Evolutionary conservation across 805 yeast species (phyloP), one percentile per base, ranked within the genome.

Genomic region (Lipomyces sp.): DNA sequence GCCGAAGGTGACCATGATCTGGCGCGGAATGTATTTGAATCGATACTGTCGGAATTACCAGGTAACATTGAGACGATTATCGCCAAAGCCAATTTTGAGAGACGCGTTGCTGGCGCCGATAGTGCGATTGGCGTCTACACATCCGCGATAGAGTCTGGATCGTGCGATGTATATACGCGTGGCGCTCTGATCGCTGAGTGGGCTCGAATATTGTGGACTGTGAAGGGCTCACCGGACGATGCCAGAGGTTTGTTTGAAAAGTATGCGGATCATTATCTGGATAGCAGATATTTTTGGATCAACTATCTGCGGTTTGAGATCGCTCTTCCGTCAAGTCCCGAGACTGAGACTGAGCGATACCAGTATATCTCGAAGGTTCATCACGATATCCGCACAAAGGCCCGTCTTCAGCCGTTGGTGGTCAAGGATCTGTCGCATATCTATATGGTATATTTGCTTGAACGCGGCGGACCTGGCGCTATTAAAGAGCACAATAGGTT

Each of bases 241-340:
- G 78, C 79, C 0, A 53, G 74, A 2, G 60, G 53, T 13, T n/a
- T 73, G 29, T 77, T 72, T 55, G 65, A 64, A 45, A 35, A 54
- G 42, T 60, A 72, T 50, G 65, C 69, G 33, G 64, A 64, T 10
- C 57, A 65, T 50, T 74, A 69, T 39, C 56, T 70, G 50, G 73
- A 69, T 33, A 69, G 71, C 45, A 71, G 71, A 57, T 60, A 69
- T 37, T 77, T 76, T 62, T 77, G 80, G 79, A 70, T 69, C 39
- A 66, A 73, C n/a, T 77, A 70, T 59, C 72, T 77, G 35, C 65
- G 67, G 37, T 76, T 76, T 54, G 79, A 76, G 57, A 62, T 75
- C n/a, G 68, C 64, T n/a, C 69, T 72, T 51, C 70, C 72, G 32
- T 54, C 67, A 24, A 59, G 68, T 57, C 35, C 37, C 6, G 65